phyloP scores from a whole-genome alignment of 176 grass and related monocot species.

The Triticum aestivum region DNA sequence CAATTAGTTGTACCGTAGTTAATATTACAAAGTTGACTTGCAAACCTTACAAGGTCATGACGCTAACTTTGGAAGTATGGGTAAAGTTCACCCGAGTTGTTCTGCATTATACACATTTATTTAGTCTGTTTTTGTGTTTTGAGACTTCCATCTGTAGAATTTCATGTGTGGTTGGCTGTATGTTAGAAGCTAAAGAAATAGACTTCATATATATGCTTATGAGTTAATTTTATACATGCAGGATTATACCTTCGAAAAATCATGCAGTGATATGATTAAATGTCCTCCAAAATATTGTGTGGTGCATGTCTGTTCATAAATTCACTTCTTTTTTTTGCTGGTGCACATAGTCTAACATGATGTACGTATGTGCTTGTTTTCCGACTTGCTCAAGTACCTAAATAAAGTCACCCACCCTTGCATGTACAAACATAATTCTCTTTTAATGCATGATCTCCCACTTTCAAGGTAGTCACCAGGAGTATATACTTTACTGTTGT shows the following conservation, averaged over 20 bases:
- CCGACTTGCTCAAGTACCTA: background rate
- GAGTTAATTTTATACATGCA: background rate
- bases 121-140: background rate
- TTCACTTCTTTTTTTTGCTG: background rate
- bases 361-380: background rate
- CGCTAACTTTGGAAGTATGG: background rate
- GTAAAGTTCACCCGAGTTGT: background rate
- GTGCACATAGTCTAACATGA: background rate
- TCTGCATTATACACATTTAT: background rate
- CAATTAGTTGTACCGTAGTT: background rate
- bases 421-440: background rate
- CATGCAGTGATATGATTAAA: background rate
- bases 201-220: constrained; percentile 11
- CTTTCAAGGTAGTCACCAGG: background rate
- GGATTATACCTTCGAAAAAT: background rate
- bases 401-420: background rate
- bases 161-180: background rate
- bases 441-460: background rate
- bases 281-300: background rate
- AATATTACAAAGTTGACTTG: background rate
- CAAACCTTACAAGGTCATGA: background rate
- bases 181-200: constrained; percentile 2
- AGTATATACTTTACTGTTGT: constrained; percentile 14
- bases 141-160: constrained; percentile 9
- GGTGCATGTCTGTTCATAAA: background rate